These are phyloP conservation scores for Polytrichum commune DNA, from an alignment of 225 moss, liverwort and hornwort species.

Conservation along the genomic window DNA sequence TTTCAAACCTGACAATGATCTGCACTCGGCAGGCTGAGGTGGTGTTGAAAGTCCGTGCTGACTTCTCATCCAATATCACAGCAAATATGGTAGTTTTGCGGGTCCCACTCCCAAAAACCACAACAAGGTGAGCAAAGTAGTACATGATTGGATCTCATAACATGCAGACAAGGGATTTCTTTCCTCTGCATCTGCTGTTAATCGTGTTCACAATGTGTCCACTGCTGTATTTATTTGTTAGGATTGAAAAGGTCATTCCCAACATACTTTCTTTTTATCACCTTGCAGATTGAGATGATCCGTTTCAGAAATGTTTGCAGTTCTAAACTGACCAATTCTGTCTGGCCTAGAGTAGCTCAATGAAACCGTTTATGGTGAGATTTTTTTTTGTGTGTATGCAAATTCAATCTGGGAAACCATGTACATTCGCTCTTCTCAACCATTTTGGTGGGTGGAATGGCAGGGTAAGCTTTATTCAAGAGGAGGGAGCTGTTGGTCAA, in stretches of 20 bases:
- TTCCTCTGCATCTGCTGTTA: no score
- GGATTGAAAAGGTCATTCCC: no score
- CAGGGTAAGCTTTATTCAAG: slow-evolving; percentile 89
- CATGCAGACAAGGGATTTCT: neutral
- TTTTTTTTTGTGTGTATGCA: no score
- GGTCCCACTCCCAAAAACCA: slow-evolving; percentile 88
- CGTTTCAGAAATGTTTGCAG: no score
- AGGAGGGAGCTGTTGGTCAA: slow-evolving; percentile 78
- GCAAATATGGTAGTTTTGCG: slow-evolving; percentile 89
- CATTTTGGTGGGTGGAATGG: slow-evolving; percentile 3
- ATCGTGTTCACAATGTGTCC: no score
- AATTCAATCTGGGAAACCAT: neutral
- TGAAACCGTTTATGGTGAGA: no score
- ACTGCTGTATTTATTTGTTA: no score
- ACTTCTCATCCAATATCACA: slow-evolving; percentile 75
- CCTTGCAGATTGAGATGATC: no score
- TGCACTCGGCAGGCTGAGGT: slow-evolving; percentile 73
- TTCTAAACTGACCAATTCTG: no score
- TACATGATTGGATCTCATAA: neutral
- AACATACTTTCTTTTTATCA: no score
- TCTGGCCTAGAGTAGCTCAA: no score
- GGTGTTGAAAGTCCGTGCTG: slow-evolving; percentile 82
- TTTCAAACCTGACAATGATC: neutral
- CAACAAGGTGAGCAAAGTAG: slow-evolving; percentile 61
- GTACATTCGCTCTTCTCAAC: slow-evolving; percentile 3